A percentile compares a stretch with the other conserved stretches of the same genome.
phyloP scores from a whole-genome alignment of 371 early-diverging fungal species.

The Lichtheimia hyalospora region DNA sequence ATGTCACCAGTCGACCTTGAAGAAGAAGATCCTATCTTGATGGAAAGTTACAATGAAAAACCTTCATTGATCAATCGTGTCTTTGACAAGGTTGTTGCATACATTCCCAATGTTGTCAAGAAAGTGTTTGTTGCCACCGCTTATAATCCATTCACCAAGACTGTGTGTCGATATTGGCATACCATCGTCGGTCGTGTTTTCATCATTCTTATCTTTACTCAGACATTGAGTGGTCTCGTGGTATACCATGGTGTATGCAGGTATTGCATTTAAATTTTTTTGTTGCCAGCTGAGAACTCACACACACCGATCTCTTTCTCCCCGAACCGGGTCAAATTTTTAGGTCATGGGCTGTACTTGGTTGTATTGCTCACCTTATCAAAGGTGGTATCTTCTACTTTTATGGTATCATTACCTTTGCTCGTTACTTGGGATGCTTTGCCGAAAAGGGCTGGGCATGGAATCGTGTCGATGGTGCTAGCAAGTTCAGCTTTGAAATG shows the following conservation, averaged over 20 bases:
- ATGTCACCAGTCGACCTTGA: constrained; percentile 21
- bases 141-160: constrained; percentile 45
- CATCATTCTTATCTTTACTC: constrained; percentile 42
- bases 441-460: constrained; percentile 53
- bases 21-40: constrained; percentile 17
- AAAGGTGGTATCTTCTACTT: constrained; percentile 55
- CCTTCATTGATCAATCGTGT: constrained; percentile 24
- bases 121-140: constrained; percentile 33
- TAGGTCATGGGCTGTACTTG: constrained; percentile 43
- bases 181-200: constrained; percentile 41
- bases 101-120: constrained; percentile 37
- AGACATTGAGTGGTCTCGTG: constrained; percentile 46
- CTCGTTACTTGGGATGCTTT: constrained; percentile 50
- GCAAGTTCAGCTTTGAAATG: constrained; percentile 49
- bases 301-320: no score
- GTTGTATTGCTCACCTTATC: constrained; percentile 52
- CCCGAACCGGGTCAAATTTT: not conserved
- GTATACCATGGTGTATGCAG: constrained; percentile 54
- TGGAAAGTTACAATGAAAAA: constrained; percentile 15
- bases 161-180: constrained; percentile 40
- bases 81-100: constrained; percentile 25
- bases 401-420: constrained; percentile 47
- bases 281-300: not conserved
- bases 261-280: constrained; percentile 11
- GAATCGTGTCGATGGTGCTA: constrained; percentile 38